phyloP scores from a whole-genome alignment of 2,329 filamentous ascomycete genomes.

The Exophiala calicioides region DNA sequence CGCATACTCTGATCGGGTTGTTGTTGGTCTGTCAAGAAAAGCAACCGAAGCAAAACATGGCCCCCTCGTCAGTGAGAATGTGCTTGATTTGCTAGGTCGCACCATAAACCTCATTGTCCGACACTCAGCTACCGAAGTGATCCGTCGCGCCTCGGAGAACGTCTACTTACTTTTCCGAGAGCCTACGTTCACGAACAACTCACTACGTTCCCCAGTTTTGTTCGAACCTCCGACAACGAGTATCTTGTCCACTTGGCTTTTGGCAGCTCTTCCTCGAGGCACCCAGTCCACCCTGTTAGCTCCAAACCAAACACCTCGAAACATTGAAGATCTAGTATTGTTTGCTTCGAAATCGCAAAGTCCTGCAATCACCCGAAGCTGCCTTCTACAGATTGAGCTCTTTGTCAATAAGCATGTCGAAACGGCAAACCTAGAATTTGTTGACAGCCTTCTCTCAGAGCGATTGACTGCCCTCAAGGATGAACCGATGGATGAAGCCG shows the following conservation, averaged over 20 bases:
- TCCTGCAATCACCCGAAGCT: conserved; percentile 22
- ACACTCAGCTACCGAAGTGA: conserved; percentile 54
- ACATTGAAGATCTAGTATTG: conserved; percentile 32
- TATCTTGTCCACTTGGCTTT: conserved; percentile 46
- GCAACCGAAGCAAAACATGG: conserved; percentile 38
- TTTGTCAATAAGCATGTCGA: conserved; percentile 43
- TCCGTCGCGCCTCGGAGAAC: conserved; percentile 54
- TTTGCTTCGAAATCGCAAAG: conserved; percentile 24
- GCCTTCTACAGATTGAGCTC: conserved; percentile 35
- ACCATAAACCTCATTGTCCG: conserved; percentile 62
- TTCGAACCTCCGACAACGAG: conserved; percentile 38
- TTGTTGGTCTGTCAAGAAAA: conserved; percentile 45
- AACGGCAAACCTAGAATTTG: conserved; percentile 33
- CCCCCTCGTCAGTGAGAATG: conserved; percentile 52
- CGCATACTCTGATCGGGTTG: conserved; percentile 54
- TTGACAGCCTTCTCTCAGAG: conserved; percentile 35
- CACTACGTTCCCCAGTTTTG: background rate
- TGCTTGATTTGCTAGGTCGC: conserved; percentile 62
- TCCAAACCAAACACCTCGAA: conserved; percentile 19
- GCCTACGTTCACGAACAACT: conserved; percentile 5
- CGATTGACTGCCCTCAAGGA: conserved; percentile 23
- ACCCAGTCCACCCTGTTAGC: conserved; percentile 18
- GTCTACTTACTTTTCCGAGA: conserved; percentile 55
- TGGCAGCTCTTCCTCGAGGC: conserved; percentile 31
- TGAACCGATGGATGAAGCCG: conserved; percentile 20